These are phyloP conservation scores for Teunomyces kruisii DNA, from an alignment of 805 yeast genomes.

Conservation along the genomic window DNA sequence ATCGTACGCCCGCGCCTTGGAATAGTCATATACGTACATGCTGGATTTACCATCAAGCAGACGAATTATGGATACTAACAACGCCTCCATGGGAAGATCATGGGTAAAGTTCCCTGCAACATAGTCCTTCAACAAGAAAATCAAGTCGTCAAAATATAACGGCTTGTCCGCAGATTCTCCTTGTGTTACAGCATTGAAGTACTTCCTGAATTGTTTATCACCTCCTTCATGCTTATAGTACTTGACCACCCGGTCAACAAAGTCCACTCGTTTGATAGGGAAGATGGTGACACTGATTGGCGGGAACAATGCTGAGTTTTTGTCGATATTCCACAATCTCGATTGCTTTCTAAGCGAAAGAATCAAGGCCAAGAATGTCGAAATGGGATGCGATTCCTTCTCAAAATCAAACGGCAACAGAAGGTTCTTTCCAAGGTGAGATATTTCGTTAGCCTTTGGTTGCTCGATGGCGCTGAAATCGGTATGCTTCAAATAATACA, in stretches of 20 bases:
- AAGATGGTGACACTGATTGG: constrained; percentile 35
- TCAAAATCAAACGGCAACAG: constrained; percentile 8
- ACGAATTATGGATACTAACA: constrained; percentile 33
- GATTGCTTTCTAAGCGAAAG: constrained; percentile 51
- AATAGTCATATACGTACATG: constrained; percentile 39
- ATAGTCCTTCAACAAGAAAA: constrained; percentile 53
- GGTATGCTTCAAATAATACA: constrained; percentile 12
- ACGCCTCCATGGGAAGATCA: constrained; percentile 46
- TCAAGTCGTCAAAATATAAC: constrained; percentile 29
- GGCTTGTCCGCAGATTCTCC: constrained; percentile 12
- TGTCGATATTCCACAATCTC: constrained; percentile 43
- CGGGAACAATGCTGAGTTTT: constrained; percentile 23
- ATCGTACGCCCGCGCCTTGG: constrained; percentile 55
- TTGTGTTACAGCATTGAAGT: constrained; percentile 9
- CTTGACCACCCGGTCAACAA: constrained; percentile 14
- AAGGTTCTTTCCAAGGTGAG: constrained; percentile 7
- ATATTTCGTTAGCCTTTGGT: background rate
- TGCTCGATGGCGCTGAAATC: background rate
- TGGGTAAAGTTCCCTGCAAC: constrained; percentile 53
- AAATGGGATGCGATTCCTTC: constrained; percentile 13
- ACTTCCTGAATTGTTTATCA: constrained; percentile 19
- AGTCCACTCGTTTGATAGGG: constrained; percentile 21
- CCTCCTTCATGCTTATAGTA: constrained; percentile 22
- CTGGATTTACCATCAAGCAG: constrained; percentile 17
- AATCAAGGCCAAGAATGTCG: constrained; percentile 41